Conservation (phyloP, 2,329 filamentous ascomycete genomes). For the Penicillium crustosum region DNA sequence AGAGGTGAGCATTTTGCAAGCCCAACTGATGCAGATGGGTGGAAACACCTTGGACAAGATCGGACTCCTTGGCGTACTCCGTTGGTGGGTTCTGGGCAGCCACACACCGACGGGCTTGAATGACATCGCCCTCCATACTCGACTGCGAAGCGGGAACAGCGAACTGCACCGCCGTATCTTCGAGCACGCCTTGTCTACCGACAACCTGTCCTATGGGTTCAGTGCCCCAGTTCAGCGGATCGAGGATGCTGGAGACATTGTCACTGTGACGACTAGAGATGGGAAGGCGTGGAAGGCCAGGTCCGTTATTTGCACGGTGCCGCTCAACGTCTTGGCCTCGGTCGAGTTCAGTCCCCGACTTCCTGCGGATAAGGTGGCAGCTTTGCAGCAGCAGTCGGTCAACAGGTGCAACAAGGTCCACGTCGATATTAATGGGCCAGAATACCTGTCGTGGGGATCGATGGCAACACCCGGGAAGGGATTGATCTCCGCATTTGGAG, state of each 20-base stretch:
- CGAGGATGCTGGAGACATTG: background rate
- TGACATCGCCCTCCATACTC: conserved; percentile 14
- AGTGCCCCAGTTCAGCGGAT: background rate
- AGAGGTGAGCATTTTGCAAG: background rate
- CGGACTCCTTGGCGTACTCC: conserved; percentile 29
- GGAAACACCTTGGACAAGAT: conserved; percentile 17
- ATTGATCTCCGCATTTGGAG: background rate
- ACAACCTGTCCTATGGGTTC: background rate
- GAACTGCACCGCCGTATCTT: background rate
- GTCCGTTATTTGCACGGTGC: background rate
- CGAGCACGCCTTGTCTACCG: background rate
- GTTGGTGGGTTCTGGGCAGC: conserved; percentile 33
- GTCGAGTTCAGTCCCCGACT: background rate
- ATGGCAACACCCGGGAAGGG: background rate
- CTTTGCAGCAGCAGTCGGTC: background rate
- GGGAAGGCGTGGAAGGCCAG: background rate
- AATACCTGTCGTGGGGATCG: background rate
- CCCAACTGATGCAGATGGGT: conserved; percentile 14
- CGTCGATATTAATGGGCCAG: background rate
- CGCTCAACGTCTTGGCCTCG: background rate
- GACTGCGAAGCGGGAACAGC: background rate
- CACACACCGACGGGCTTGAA: conserved; percentile 24
- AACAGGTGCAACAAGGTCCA: background rate
- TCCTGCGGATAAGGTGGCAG: background rate
- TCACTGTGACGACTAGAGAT: background rate